phyloP scores from a whole-genome alignment of 2,329 filamentous ascomycete genomes.

The Calonectria naviculata region DNA sequence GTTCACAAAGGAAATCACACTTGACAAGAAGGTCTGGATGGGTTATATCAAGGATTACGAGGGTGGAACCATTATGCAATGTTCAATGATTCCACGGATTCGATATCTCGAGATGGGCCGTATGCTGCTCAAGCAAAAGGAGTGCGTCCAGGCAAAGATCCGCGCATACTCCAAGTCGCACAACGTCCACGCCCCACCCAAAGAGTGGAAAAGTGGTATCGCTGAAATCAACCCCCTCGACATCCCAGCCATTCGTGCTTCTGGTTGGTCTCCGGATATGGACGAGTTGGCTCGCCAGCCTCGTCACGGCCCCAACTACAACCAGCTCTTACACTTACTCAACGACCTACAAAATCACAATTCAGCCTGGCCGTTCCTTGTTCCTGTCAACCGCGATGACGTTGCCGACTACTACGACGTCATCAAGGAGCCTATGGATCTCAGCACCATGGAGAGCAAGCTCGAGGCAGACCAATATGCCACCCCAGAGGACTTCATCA shows the following conservation, averaged over 20 bases:
- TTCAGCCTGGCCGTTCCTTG: slow-evolving; percentile 93
- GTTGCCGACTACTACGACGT: slow-evolving; percentile 99
- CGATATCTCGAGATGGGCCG: slow-evolving; percentile 93
- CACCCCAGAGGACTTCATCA: slow-evolving; percentile 91
- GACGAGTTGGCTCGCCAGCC: slow-evolving; percentile 95
- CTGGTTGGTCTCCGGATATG: slow-evolving; percentile 98
- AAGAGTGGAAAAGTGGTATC: slow-evolving; percentile 84
- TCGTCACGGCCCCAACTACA: slow-evolving; percentile 96
- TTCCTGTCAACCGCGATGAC: slow-evolving; percentile 94
- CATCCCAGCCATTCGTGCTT: slow-evolving; percentile 89
- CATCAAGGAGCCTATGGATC: slow-evolving; percentile 97
- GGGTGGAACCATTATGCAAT: slow-evolving; percentile 99
- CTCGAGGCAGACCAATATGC: slow-evolving; percentile 93
- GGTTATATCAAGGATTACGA: slow-evolving; percentile 99
- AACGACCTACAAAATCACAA: slow-evolving; percentile 96
- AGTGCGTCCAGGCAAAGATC: slow-evolving; percentile 94
- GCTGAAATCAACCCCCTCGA: slow-evolving; percentile 84
- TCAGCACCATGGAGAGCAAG: slow-evolving; percentile 95
- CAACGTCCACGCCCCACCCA: slow-evolving; percentile 85
- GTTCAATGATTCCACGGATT: slow-evolving; percentile 94
- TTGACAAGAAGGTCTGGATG: slow-evolving; percentile 95
- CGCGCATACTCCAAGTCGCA: slow-evolving; percentile 90
- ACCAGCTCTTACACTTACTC: slow-evolving; percentile 89
- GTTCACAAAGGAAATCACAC: slow-evolving; percentile 97
- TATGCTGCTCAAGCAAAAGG: slow-evolving; percentile 98